These are phyloP conservation scores for Salisapilia sapeloensis DNA, from an alignment of 352 stramenopile genomes.

Conservation along the genomic window DNA sequence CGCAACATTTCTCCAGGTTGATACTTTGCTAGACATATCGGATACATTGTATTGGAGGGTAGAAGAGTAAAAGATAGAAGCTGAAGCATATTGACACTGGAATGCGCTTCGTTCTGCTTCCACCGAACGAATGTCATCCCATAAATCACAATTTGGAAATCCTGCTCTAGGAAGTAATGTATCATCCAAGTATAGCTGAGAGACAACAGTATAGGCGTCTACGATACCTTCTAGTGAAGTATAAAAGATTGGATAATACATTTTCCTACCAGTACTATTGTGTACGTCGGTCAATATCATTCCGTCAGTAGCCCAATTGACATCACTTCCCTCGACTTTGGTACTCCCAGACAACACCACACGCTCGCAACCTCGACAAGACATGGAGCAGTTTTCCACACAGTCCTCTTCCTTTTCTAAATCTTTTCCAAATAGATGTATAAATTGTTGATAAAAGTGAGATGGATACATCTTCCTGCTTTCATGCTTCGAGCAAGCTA, in stretches of 20 bases:
- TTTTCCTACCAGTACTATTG: too few relatives aligned
- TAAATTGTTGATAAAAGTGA: constrained; percentile 25
- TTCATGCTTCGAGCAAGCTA: constrained; percentile 20
- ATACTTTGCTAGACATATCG: constrained; percentile 20
- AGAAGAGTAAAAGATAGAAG: constrained; percentile 11
- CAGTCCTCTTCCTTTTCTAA: constrained; percentile 53
- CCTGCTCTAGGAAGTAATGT: constrained; percentile 25
- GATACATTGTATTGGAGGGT: constrained; percentile 13
- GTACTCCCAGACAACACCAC: constrained; percentile 36
- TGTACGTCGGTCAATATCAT: too few relatives aligned
- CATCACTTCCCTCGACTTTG: too few relatives aligned
- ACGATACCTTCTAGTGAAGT: too few relatives aligned
- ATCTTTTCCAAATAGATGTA: constrained; percentile 54
- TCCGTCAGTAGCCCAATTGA: too few relatives aligned
- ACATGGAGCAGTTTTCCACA: constrained; percentile 33
- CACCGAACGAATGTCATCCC: background rate
- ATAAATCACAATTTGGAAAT: constrained; percentile 30
- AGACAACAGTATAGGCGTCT: too few relatives aligned
- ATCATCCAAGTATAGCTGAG: constrained; percentile 28
- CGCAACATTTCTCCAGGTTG: constrained; percentile 14
- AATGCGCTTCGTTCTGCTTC: constrained; percentile 1
- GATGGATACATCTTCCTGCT: constrained; percentile 21
- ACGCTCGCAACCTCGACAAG: constrained; percentile 44
- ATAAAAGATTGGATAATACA: too few relatives aligned
- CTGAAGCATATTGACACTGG: constrained; percentile 8